Conservation (phyloP, 441 rosid genomes). For the Euphorbia celastroides region DNA sequence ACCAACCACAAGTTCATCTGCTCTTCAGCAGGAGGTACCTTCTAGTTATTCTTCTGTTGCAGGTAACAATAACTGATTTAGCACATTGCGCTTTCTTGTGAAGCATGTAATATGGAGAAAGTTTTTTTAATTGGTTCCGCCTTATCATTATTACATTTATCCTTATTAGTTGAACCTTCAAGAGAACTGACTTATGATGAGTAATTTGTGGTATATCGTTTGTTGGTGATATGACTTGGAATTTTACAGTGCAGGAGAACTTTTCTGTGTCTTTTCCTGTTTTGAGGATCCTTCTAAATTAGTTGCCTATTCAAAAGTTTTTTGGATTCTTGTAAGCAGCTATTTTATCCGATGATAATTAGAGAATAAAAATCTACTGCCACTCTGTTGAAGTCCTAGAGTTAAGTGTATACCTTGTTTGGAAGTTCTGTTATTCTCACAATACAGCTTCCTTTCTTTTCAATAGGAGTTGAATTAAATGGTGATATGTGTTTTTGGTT, state of each 20-base stretch:
- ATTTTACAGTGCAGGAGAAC: constrained; percentile 5
- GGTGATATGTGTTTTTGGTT: not conserved
- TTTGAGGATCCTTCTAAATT: not conserved
- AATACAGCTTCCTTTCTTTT: not conserved
- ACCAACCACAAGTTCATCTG: constrained; percentile 46
- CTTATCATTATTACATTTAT: not conserved
- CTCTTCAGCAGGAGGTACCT: constrained; percentile 99
- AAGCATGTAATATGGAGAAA: constrained; percentile 33
- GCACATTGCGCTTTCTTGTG: constrained; percentile 46
- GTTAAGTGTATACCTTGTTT: constrained; percentile 3
- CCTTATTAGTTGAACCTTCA: not conserved
- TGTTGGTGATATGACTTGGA: not conserved
- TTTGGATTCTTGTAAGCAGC: not conserved
- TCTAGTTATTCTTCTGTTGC: constrained; percentile 99
- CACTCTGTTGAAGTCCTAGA: not conserved
- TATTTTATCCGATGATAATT: not conserved
- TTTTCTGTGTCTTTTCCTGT: not conserved
- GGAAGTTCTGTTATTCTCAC: not conserved
- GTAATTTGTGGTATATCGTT: not conserved
- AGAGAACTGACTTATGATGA: not conserved
- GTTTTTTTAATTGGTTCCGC: constrained; percentile 7
- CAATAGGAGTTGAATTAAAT: not conserved
- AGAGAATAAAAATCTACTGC: not conserved
- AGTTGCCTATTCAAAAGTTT: not conserved
- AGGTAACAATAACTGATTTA: constrained; percentile 84